These are phyloP conservation scores for Penicillium concentricum DNA, from an alignment of 2,329 filamentous ascomycete species.

Conservation along the genomic window DNA sequence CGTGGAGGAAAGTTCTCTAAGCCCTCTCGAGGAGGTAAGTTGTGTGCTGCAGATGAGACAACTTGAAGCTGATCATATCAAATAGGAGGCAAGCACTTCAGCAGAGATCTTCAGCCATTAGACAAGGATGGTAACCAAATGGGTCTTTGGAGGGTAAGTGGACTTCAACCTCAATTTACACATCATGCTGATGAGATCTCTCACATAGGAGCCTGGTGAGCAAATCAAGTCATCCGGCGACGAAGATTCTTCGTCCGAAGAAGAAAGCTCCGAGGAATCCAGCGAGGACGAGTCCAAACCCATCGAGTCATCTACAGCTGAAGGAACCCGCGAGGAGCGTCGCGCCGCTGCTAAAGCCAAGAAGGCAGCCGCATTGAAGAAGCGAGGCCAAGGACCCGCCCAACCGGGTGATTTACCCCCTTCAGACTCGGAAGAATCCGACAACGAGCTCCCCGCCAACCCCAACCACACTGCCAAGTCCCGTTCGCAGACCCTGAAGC, in stretches of 20 bases:
- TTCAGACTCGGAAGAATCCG: slow-evolving; percentile 57
- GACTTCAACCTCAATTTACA: slow-evolving; percentile 8
- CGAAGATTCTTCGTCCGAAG: slow-evolving; percentile 48
- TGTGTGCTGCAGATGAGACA: slow-evolving; percentile 25
- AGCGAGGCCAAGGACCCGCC: slow-evolving; percentile 67
- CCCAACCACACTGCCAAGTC: slow-evolving; percentile 76
- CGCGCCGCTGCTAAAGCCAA: slow-evolving; percentile 83
- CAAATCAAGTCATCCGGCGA: slow-evolving; percentile 46
- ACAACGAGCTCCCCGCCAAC: slow-evolving; percentile 65
- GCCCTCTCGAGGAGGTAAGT: slow-evolving; percentile 80
- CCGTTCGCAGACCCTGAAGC: slow-evolving; percentile 67
- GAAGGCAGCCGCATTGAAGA: slow-evolving; percentile 84
- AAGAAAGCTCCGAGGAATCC: slow-evolving; percentile 51
- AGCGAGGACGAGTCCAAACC: slow-evolving; percentile 47
- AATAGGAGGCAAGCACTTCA: slow-evolving; percentile 91
- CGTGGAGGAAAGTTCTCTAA: slow-evolving; percentile 94
- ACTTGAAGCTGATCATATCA: slow-evolving; percentile 4
- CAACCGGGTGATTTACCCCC: slow-evolving; percentile 84
- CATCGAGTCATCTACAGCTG: slow-evolving; percentile 39
- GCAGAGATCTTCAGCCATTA: slow-evolving; percentile 81
- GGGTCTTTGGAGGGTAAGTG: slow-evolving; percentile 77
- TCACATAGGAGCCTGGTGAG: slow-evolving; percentile 36
- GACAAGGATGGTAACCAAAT: slow-evolving; percentile 87
- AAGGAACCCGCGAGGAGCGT: slow-evolving; percentile 81
- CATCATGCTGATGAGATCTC: not conserved